Evolutionary conservation across 805 yeast species (phyloP), one percentile per base, ranked within the genome.

Genomic region (Tetrapisispora iriomotensis): DNA sequence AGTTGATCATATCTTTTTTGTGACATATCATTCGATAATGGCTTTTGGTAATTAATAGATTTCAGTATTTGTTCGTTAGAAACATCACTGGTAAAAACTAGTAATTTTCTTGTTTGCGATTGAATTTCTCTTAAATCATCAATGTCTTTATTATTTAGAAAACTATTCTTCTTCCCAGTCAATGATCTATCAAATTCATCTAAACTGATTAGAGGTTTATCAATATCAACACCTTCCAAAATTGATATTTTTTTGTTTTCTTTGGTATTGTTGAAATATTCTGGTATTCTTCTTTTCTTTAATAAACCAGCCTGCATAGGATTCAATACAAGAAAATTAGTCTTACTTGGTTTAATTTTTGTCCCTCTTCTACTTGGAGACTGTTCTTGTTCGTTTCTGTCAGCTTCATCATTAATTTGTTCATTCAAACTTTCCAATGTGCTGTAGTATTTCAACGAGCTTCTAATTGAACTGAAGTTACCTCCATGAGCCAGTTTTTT

Each of bases 151-250:
- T n/a, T n/a, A n/a, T n/a, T n/a, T n/a, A n/a, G n/a, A n/a, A n/a
- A n/a, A n/a, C n/a, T n/a, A n/a, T n/a, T n/a, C n/a, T n/a, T n/a
- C n/a, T n/a, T n/a, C n/a, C n/a, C n/a, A n/a, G n/a, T n/a, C n/a
- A n/a, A n/a, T n/a, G n/a, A n/a, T n/a, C n/a, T n/a, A n/a, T n/a
- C n/a, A n/a, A n/a, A n/a, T n/a, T 36, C 15, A 18, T 22, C 17
- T 4, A 8, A 9, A 2, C 8, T 8, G 6, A 13, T 17, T 17
- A 20, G 29, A 9, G 24, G 23, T 21, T 14, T 28, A 30, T 40
- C 45, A 9, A 37, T 42, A 15, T 54, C 59, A 8, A 58, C 46
- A 26, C 62, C 62, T 30, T 56, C 57, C 21, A 58, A 40, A n/a
- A 51, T 46, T 2, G 58, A 52, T 6, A 53, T 37, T 30, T 37